These are phyloP conservation scores for Acacia pycnantha DNA, from an alignment of 331 rosid species.

Conservation along the genomic window DNA sequence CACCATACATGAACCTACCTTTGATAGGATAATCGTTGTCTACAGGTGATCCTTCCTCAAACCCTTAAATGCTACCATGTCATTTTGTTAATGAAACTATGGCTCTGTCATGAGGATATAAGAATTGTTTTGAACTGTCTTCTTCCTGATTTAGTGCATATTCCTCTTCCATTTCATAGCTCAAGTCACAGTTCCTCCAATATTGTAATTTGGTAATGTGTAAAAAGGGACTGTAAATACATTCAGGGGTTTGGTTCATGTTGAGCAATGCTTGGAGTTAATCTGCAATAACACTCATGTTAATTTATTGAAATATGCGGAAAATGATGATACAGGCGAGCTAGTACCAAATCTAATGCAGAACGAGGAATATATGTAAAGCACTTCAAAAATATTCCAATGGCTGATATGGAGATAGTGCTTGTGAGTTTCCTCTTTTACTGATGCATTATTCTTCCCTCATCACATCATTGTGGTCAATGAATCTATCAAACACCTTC, in stretches of 20 bases:
- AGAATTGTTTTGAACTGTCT: background rate
- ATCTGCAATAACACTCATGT: background rate
- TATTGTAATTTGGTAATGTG: background rate
- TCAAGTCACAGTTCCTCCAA: background rate
- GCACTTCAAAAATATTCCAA: conserved; percentile 85
- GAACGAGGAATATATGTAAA: conserved; percentile 83
- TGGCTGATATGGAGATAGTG: conserved; percentile 97
- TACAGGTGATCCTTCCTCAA: conserved; percentile 58
- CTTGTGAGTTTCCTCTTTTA: conserved; percentile 58
- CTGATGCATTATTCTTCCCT: background rate
- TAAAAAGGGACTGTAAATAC: background rate
- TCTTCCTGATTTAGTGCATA: background rate
- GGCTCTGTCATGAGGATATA: background rate
- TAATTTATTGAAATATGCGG: conserved; percentile 31
- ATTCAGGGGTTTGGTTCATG: background rate
- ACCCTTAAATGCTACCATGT: background rate
- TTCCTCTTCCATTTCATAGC: background rate
- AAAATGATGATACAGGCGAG: conserved; percentile 51
- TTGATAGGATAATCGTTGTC: conserved; percentile 80
- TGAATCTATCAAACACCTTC: background rate
- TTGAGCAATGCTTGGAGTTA: conserved; percentile 3
- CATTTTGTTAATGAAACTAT: background rate
- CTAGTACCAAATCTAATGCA: conserved; percentile 37
- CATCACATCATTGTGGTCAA: background rate
- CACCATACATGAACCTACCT: conserved; percentile 88